A percentile compares a stretch with the other conserved stretches of the same genome.
phyloP scores from a whole-genome alignment of 164 flowering plant genomes.

The Echeveria elegans region DNA sequence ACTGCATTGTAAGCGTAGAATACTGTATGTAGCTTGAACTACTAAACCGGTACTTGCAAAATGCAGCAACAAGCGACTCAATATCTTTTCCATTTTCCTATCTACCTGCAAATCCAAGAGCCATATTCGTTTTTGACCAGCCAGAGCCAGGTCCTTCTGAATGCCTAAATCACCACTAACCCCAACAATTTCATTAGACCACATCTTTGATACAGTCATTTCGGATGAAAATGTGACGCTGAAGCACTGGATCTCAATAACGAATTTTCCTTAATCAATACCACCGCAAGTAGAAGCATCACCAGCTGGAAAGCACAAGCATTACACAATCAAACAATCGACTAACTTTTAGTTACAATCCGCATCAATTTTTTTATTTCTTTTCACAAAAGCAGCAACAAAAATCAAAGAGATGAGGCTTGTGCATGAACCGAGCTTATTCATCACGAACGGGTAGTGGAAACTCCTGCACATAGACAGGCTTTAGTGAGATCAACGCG shows the following conservation, averaged over 20 bases:
- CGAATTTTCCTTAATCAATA: conserved; percentile 60
- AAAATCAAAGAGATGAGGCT: conserved; percentile 46
- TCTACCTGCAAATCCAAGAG: conserved; percentile 86
- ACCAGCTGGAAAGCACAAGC: conserved; percentile 26
- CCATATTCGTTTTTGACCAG: conserved; percentile 85
- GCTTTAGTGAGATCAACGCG: conserved; percentile 45
- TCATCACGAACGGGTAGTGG: conserved; percentile 83
- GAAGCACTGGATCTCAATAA: conserved; percentile 77
- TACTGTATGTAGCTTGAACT: conserved; percentile 87
- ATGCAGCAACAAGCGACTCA: conserved; percentile 73
- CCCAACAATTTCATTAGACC: conserved; percentile 84
- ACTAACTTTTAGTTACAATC: too few relatives aligned
- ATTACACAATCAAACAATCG: neutral
- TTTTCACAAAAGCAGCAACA: neutral
- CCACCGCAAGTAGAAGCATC: conserved; percentile 61
- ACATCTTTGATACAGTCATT: conserved; percentile 43
- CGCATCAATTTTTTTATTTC: too few relatives aligned
- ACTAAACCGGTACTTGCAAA: conserved; percentile 70
- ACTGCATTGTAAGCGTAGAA: conserved; percentile 79
- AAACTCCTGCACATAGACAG: conserved; percentile 84
- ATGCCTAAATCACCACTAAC: conserved; percentile 70
- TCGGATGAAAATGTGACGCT: conserved; percentile 26
- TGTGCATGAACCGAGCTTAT: conserved; percentile 37
- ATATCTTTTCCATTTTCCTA: conserved; percentile 59
- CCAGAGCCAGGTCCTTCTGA: conserved; percentile 83